Conservation (phyloP, 768 basidiomycete species). For the Russula abietina region DNA sequence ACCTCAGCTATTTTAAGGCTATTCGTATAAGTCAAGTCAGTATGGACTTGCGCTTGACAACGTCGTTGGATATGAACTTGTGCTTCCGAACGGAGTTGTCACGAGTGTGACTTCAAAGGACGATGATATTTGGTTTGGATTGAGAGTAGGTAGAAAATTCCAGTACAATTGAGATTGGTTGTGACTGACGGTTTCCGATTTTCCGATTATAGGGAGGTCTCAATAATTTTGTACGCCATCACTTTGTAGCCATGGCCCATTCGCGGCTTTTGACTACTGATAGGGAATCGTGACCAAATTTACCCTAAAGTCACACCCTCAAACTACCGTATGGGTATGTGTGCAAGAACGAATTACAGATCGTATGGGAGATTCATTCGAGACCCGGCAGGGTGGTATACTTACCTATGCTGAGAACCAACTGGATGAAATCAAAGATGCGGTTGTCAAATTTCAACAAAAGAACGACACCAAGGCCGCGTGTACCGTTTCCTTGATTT, state of each 20-base stretch:
- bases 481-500: background rate
- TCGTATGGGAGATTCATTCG: background rate
- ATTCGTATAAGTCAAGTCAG: conserved; percentile 31
- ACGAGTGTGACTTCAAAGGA: background rate
- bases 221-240: conserved; percentile 12
- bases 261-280: background rate
- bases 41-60: conserved; percentile 35
- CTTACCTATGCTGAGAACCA: background rate
- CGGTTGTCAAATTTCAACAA: background rate
- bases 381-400: background rate
- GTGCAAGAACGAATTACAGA: background rate
- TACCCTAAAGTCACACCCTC: conserved; percentile 23
- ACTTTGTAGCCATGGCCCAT: no score
- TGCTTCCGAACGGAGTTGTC: conserved; percentile 29
- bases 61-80: conserved; percentile 28
- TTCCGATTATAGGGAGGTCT: conserved; percentile 6
- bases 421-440: background rate
- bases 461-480: conserved; percentile 2
- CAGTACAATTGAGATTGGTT: background rate
- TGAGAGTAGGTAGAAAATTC: conserved; percentile 1
- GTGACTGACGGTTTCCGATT: background rate
- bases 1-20: conserved; percentile 27
- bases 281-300: conserved; percentile 16
- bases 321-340: conserved; percentile 28
- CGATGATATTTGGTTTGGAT: conserved; percentile 9